Evolutionary conservation across 352 stramenopile species (phyloP).

Genomic region (Pythium pectinolyticum): DNA sequence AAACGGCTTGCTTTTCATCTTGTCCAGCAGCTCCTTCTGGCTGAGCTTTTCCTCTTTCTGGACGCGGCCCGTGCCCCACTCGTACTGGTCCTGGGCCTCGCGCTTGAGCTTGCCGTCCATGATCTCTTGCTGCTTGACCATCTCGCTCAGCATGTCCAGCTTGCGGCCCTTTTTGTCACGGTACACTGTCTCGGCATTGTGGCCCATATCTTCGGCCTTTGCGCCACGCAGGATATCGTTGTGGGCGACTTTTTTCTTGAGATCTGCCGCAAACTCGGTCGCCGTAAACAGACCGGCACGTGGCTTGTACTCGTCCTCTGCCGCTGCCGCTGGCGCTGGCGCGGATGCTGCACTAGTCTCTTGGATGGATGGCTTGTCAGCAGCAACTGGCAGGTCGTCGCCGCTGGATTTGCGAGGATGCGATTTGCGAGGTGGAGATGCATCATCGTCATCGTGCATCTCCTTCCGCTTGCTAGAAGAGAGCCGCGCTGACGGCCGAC

Average conservation of each 20-base stretch:
- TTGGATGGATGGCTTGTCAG: neutral
- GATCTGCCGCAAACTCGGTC: constrained; percentile 62
- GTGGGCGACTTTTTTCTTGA: constrained; percentile 45
- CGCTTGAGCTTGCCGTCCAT: constrained; percentile 73
- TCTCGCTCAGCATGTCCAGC: constrained; percentile 85
- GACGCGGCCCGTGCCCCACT: constrained; percentile 82
- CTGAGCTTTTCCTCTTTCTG: constrained; percentile 69
- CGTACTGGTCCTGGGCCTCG: constrained; percentile 78
- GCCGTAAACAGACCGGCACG: constrained; percentile 65
- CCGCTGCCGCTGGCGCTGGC: neutral
- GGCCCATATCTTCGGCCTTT: constrained; percentile 63
- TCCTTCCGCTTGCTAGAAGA: constrained; percentile 3
- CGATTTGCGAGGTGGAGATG: neutral
- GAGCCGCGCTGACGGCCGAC: neutral
- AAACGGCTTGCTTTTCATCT: constrained; percentile 71
- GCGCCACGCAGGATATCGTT: constrained; percentile 57
- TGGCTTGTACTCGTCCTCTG: constrained; percentile 35
- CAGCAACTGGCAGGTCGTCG: neutral
- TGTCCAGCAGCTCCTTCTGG: constrained; percentile 56
- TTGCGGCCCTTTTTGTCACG: constrained; percentile 82
- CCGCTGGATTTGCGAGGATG: neutral
- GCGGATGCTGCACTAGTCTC: too few species aligned
- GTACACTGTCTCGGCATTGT: constrained; percentile 82
- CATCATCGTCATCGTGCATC: constrained; percentile 1
- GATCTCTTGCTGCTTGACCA: constrained; percentile 79